Base-by-base conservation (phyloP, 495 filamentous ascomycete genomes). In the Pseudomonodictys pantanalensis region DNA sequence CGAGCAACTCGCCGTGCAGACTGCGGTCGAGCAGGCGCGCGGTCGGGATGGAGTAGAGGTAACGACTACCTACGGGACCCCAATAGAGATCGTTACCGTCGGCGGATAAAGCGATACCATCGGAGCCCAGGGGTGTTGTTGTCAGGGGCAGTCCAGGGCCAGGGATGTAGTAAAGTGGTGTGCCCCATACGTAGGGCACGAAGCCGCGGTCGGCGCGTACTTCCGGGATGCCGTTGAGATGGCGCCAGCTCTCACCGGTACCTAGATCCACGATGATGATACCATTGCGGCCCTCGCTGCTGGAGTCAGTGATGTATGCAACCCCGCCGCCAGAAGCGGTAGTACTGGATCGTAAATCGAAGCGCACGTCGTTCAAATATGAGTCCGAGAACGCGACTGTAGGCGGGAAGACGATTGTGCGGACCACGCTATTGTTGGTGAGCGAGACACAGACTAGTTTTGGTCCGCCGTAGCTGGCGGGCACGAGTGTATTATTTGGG, bases 331-430 rank as follows among this genome's bases (percentile, higher is more conserved):
- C 73, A 3, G 67, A 68, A 12, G 58, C 46, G 3, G 72, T 71
- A 15, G 71, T n/a, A 20, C 41, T 51, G 2, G 69, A 42, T 15
- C 74, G 69, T 17, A 78, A 66, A 57, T 80, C 76, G 64, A 80
- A 76, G 44, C 77, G 71, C 2, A 79, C 65, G 47, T 78, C 75
- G 64, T 78, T 79, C 24, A 79, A 67, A 49, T 80, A 79, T 41
- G 66, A 73, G 52, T 75, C 73, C 3, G 72, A 26, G 52, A 60
- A 75, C 9, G 72, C 75, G 11, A 78, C 73, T 6, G 58, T 73
- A 0, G 69, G 51, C 9, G 75, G 73, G 56, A 78, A 78, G 6
- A 76, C 51, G 63, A 79, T 79, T 25, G 75, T 79, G 29, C 73
- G 68, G 66, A 78, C 65, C 26, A 77, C 65, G 8, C 57, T 54